Evolutionary conservation across 257 asterid genomes (phyloP), one percentile per base, ranked within the genome.

Genomic region (Solanum sitiens): DNA sequence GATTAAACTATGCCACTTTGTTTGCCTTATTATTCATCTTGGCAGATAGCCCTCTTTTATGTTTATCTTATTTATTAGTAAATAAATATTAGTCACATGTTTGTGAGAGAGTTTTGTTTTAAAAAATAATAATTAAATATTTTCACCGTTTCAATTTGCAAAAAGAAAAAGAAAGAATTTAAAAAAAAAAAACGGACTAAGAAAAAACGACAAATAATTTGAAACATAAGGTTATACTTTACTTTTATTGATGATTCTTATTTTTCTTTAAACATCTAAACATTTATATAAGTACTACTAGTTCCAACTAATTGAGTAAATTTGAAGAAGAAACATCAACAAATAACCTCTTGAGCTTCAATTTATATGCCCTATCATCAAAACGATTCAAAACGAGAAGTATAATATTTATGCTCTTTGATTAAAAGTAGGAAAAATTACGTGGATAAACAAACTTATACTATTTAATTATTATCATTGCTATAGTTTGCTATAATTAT

Each of bases 161-260:
- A 61, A 23, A 61, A 23, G 1, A 9, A n/a, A 61, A 23, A 59
- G 4, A 33, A 35, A 35, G 39, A 9, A 8, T 2, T 0, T 33
- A 33, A 33, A 35, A 35, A 35, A 27, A 27, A 27, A 35, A 23
- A 63, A 63, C 0, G 0, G 0, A 63, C 6, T 63, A 10, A 61
- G 27, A 61, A 61, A 61, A 61, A 21, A 61, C 0, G 13, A 8
- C 0, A 21, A 21, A 61, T 9, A 23, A 63, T 23, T 63, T 63
- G 0, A 63, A 63, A 63, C 3, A 0, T 0, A 8, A 2, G 20
- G 3, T 1, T 4, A n/a, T 63, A 2, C 11, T 59, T 8, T 1
- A 59, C 25, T 59, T 59, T 59, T 59, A 56, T 56, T 8, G n/a
- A 53, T 53, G 63, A 20, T 56, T 6, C 65, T 56, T 56, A 56